These are phyloP conservation scores for Handroanthus guayacan DNA, from an alignment of 257 asterid genomes.

Conservation along the genomic window DNA sequence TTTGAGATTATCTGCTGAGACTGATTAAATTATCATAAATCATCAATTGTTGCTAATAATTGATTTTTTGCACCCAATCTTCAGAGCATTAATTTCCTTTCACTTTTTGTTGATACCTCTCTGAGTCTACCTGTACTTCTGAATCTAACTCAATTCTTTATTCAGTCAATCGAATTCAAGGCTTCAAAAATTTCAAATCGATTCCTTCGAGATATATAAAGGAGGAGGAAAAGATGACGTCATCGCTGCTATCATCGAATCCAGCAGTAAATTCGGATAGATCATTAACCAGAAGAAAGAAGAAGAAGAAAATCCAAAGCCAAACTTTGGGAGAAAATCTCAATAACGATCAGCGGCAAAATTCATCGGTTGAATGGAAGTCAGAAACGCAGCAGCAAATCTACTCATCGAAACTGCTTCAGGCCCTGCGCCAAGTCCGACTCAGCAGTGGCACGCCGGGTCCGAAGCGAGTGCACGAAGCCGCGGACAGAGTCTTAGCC, in stretches of 20 bases:
- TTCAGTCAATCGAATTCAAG: constrained; percentile 45
- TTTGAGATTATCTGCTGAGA: constrained; percentile 3
- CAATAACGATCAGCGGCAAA: constrained; percentile 26
- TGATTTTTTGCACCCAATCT: background rate
- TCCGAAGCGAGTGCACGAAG: constrained; percentile 76
- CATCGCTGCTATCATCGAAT: constrained; percentile 51
- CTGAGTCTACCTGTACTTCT: constrained; percentile 39
- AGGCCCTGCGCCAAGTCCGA: constrained; percentile 83
- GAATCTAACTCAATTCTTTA: constrained; percentile 33
- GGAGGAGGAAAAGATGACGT: constrained; percentile 36
- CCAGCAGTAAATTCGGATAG: constrained; percentile 56
- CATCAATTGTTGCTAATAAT: constrained; percentile 8
- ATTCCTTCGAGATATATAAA: background rate
- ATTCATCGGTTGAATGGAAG: constrained; percentile 63
- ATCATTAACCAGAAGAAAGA: constrained; percentile 52
- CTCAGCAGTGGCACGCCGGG: constrained; percentile 45
- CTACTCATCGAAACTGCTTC: constrained; percentile 87
- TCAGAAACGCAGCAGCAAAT: constrained; percentile 84
- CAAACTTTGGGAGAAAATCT: constrained; percentile 33
- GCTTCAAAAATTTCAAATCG: constrained; percentile 29
- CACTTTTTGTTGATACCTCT: constrained; percentile 32
- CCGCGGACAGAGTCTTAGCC: constrained; percentile 81
- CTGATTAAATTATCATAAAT: background rate
- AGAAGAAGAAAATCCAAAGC: constrained; percentile 52
- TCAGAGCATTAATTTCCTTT: constrained; percentile 9